A percentile compares a stretch with the other conserved stretches of the same genome.
Conservation (phyloP, 2,329 filamentous ascomycete species). For the Alternaria sp. region DNA sequence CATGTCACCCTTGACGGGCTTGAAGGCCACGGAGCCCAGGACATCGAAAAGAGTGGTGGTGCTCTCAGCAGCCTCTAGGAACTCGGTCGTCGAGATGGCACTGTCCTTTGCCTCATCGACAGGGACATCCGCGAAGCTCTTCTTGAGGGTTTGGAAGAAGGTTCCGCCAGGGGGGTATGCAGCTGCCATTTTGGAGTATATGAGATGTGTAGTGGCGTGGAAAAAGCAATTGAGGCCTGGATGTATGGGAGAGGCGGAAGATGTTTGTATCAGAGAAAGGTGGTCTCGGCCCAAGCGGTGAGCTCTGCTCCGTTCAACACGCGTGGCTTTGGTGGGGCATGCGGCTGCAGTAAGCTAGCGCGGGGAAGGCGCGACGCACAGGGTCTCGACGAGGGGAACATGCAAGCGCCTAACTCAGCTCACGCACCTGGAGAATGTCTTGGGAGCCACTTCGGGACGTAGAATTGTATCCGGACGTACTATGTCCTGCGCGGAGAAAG, state of each 20-base stretch:
- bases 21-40: conserved; percentile 77
- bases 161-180: conserved; percentile 69
- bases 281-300: conserved; percentile 26
- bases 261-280: conserved; percentile 11
- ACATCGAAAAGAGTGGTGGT: conserved; percentile 83
- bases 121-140: conserved; percentile 84
- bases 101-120: conserved; percentile 76
- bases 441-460: conserved; percentile 1
- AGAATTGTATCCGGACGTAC: not conserved
- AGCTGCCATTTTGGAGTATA: conserved; percentile 37
- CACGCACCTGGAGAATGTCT: not conserved
- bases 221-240: conserved; percentile 1
- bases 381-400: conserved; percentile 21
- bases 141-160: conserved; percentile 85
- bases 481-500: conserved; percentile 3
- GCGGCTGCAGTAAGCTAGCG: conserved; percentile 23
- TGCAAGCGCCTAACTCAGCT: not conserved
- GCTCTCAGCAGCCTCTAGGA: conserved; percentile 89
- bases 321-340: conserved; percentile 23
- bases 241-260: not conserved
- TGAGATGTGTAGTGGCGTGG: not conserved
- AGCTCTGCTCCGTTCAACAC: conserved; percentile 21
- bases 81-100: conserved; percentile 82
- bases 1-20: conserved; percentile 90
- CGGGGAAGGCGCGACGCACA: conserved; percentile 29